Conservation (phyloP, 345 rosid genomes). For the Syzygium oleosum region DNA sequence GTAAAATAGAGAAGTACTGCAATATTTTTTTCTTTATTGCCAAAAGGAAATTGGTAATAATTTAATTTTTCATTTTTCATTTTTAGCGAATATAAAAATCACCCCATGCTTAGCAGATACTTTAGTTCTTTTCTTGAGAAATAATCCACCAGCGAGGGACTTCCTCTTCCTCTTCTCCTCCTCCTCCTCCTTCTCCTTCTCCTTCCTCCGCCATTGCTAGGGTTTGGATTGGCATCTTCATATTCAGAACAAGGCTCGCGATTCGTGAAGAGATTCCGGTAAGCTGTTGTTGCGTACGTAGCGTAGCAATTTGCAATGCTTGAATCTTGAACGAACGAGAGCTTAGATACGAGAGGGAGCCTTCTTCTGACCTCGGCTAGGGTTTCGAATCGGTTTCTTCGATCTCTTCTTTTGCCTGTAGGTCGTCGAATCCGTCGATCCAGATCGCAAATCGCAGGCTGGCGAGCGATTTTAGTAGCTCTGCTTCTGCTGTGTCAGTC, state of each 20-base stretch:
- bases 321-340: not conserved
- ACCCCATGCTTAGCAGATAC: not conserved
- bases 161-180: not conserved
- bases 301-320: not conserved
- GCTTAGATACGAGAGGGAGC: not conserved
- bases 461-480: not conserved
- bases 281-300: not conserved
- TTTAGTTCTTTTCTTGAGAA: not conserved
- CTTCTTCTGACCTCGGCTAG: not conserved
- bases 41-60: not conserved
- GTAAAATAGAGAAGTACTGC: not conserved
- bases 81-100: not conserved
- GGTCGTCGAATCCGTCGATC: not conserved
- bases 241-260: not conserved
- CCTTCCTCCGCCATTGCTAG: not conserved
- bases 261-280: not conserved
- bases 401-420: not conserved
- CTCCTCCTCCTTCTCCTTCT: not conserved
- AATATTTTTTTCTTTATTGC: not conserved
- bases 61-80: not conserved
- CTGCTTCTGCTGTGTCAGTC: not conserved
- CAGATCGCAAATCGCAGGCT: not conserved
- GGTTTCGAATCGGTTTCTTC: not conserved
- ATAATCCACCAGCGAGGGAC: not conserved
- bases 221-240: not conserved